Percentiles rank a stretch among this genome's conserved stretches.
phyloP scores from a whole-genome alignment of 1,284 basidiomycete species.

The Fomes fomentarius region DNA sequence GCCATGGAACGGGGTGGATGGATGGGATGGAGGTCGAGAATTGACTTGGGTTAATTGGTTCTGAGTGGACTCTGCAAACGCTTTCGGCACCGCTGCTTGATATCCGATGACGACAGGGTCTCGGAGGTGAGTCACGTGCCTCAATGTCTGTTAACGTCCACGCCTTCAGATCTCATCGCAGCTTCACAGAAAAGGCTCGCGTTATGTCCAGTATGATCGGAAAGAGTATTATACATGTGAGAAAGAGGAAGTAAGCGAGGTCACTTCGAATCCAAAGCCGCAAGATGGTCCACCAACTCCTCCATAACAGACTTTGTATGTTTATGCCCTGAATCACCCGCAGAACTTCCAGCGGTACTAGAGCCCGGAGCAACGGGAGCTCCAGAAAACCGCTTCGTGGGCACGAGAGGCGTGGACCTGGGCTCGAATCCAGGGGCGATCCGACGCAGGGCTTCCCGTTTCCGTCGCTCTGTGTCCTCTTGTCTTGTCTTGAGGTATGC shows the following conservation, averaged over 20 bases:
- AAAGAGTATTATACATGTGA: too few relatives aligned
- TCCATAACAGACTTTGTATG: constrained; percentile 71
- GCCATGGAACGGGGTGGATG: constrained; percentile 7
- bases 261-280: constrained; percentile 53
- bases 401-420: constrained; percentile 56
- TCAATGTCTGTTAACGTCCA: too few relatives aligned
- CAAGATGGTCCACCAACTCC: constrained; percentile 78
- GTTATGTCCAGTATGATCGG: too few relatives aligned
- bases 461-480: constrained; percentile 76
- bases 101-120: constrained; percentile 14
- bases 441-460: constrained; percentile 72
- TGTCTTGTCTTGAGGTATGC: constrained; percentile 71
- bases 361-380: constrained; percentile 7
- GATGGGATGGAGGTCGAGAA: background rate
- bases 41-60: background rate
- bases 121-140: constrained; percentile 15
- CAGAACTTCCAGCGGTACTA: background rate
- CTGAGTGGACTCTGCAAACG: background rate
- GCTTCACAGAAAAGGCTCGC: too few relatives aligned
- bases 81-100: background rate
- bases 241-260: too few relatives aligned
- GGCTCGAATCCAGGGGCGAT: constrained; percentile 81
- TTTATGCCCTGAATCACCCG: constrained; percentile 17
- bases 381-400: constrained; percentile 37
- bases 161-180: too few relatives aligned